Evolutionary conservation across 2,329 filamentous ascomycete genomes (phyloP).

Genomic region (Microthyrium microscopicum): DNA sequence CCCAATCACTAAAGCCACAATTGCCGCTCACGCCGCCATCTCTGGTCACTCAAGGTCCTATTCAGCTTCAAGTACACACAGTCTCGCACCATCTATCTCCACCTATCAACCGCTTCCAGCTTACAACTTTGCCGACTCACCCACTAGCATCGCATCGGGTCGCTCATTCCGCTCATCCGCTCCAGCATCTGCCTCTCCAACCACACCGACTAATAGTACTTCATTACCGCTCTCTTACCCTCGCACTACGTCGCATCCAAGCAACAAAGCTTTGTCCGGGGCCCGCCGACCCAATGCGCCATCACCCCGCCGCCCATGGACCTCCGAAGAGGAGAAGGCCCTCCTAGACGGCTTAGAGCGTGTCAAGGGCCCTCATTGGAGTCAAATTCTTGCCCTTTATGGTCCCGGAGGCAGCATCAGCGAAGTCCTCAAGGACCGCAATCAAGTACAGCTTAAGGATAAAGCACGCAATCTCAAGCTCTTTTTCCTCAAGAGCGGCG

Average conservation of each 20-base stretch:
- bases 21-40: conserved; percentile 11
- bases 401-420: conserved; percentile 64
- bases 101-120: not conserved
- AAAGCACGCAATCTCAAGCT: conserved; percentile 81
- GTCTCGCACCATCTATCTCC: conserved; percentile 4
- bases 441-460: conserved; percentile 83
- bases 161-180: conserved; percentile 1
- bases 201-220: not conserved
- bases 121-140: not conserved
- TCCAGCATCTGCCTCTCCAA: conserved; percentile 4
- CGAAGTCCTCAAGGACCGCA: conserved; percentile 71
- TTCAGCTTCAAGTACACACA: not conserved
- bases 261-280: conserved; percentile 19
- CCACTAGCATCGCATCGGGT: conserved; percentile 2
- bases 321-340: conserved; percentile 74
- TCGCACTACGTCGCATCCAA: not conserved
- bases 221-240: not conserved
- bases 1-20: conserved; percentile 10
- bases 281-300: conserved; percentile 27
- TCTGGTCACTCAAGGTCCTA: conserved; percentile 3
- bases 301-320: conserved; percentile 62
- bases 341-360: conserved; percentile 76
- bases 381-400: conserved; percentile 73
- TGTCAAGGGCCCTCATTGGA: conserved; percentile 86
- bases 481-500: conserved; percentile 81